These are phyloP conservation scores for Cercospora zeae-maydis DNA, from an alignment of 2,329 filamentous ascomycete genomes.

Conservation along the genomic window DNA sequence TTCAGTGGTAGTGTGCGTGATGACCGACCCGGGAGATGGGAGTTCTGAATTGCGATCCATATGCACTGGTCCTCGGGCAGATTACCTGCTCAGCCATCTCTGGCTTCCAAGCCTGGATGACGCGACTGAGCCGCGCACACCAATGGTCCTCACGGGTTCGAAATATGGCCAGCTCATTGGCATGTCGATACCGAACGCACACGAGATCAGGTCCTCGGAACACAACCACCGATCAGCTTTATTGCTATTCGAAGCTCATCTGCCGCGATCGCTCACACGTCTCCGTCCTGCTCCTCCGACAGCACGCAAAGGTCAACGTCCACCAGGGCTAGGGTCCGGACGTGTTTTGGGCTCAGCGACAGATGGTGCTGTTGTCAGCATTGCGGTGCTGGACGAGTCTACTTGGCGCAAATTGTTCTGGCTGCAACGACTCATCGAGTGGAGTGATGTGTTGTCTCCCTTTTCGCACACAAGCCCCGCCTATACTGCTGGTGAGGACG, in stretches of 20 bases:
- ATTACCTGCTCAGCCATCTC: slow-evolving; percentile 26
- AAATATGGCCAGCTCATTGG: slow-evolving; percentile 30
- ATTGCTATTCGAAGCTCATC: slow-evolving; percentile 40
- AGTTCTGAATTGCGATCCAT: slow-evolving; percentile 28
- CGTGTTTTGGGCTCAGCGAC: slow-evolving; percentile 50
- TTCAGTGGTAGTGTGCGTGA: slow-evolving; percentile 49
- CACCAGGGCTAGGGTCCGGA: slow-evolving; percentile 41
- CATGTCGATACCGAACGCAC: slow-evolving; percentile 17
- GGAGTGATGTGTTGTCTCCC: slow-evolving; percentile 34
- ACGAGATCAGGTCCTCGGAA: not conserved
- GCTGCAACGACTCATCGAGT: slow-evolving; percentile 61
- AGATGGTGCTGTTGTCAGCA: slow-evolving; percentile 53
- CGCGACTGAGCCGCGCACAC: not conserved
- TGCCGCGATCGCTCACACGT: slow-evolving; percentile 43
- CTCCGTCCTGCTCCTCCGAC: slow-evolving; percentile 48
- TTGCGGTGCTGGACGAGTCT: slow-evolving; percentile 60
- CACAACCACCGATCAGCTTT: slow-evolving; percentile 1
- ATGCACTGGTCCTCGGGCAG: slow-evolving; percentile 24
- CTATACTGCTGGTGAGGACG: slow-evolving; percentile 18
- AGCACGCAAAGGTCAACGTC: slow-evolving; percentile 37
- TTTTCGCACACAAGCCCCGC: slow-evolving; percentile 19
- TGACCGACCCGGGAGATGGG: slow-evolving; percentile 33
- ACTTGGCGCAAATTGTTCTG: slow-evolving; percentile 69
- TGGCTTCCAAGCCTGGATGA: slow-evolving; percentile 12
- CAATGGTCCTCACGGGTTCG: slow-evolving; percentile 20